Percentiles rank a stretch among this genome's conserved stretches.
These are phyloP conservation scores for Guillardia theta DNA, from an alignment of 78 protist genomes.

Conservation along the genomic window DNA sequence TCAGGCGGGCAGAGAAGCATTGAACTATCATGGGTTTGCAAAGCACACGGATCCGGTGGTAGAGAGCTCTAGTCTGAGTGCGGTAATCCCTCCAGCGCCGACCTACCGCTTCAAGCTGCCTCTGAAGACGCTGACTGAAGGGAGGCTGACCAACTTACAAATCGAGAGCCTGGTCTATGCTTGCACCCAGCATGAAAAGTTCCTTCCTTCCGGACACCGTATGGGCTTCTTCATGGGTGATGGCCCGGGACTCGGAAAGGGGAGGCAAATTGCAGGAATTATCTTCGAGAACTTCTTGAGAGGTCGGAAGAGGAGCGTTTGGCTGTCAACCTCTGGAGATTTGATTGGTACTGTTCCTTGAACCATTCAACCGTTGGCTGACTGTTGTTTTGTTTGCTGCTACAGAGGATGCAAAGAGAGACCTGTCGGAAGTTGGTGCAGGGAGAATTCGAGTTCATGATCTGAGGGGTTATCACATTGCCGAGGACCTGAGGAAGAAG, in stretches of 20 bases:
- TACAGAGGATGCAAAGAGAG: not conserved
- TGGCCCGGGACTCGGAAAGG: constrained; percentile 7
- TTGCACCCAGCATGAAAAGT: not conserved
- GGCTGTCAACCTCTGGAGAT: not conserved
- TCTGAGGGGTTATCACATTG: not conserved
- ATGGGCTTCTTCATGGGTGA: not conserved
- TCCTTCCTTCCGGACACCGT: not conserved
- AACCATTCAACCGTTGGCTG: too few species aligned
- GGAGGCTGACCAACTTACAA: not conserved
- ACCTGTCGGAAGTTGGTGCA: not conserved
- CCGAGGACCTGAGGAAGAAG: not conserved
- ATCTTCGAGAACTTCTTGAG: not conserved
- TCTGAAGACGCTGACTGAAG: not conserved
- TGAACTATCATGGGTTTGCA: too few species aligned
- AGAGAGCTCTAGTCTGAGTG: not conserved
- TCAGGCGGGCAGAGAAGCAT: too few species aligned
- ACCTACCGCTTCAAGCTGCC: not conserved
- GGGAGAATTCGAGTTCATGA: not conserved
- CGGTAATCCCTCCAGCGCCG: not conserved
- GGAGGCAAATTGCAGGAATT: not conserved
- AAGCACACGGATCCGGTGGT: not conserved
- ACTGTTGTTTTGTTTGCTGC: not conserved
- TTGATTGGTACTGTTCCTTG: too few species aligned
- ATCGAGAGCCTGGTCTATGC: not conserved
- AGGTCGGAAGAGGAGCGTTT: not conserved